Base-by-base conservation (phyloP, 2,329 filamentous ascomycete genomes). In the Talaromyces verruculosus region DNA sequence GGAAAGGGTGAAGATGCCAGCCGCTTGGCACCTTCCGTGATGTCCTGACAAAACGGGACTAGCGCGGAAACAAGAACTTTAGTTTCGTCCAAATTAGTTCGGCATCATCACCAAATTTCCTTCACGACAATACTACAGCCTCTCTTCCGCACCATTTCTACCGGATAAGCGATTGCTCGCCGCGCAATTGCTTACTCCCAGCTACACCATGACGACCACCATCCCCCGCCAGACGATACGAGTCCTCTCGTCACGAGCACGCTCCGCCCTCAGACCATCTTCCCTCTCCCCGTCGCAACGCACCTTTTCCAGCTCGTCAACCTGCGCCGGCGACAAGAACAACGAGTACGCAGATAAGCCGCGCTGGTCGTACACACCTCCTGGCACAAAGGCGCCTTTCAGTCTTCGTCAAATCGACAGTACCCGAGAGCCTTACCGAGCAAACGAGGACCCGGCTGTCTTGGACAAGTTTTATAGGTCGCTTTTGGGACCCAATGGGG, bases 401-500 rank as follows among this genome's bases (percentile, higher is more conserved):
- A 75, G 78, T 67, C 68, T 80, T 53, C 78, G 51, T 69, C 74
- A 43, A 70, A 75, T 65, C 75, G 74, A 67, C 33, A 67, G 57
- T 47, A 75, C 76, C 61, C 71, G 74, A 62, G 72, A 71, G 22
- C 68, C 73, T 77, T 74, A 94, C 87, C 86, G 75, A 75, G 71
- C 93, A 77, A 98, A 98, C 79, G 84, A 86, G 22, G 88, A 93
- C 74, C 91, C 91, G 10, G 83, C 82, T 70, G 83, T 84, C 73
- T 83, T 99, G 64, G 90, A 98, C 76, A 83, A 86, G 59, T 90
- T 92, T 78, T 96, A 97, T 78, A 84, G 86, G 70, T 84, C 84
- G 63, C 85, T 98, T 71, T 81, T 98, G 64, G 94, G 93, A 5
- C 83, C 83, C 57, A 88, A 85, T 55, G 91, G 91, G 65, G 87